These are phyloP conservation scores for Tarenaya hassleriana DNA, from an alignment of 345 rosid genomes.

Conservation along the genomic window DNA sequence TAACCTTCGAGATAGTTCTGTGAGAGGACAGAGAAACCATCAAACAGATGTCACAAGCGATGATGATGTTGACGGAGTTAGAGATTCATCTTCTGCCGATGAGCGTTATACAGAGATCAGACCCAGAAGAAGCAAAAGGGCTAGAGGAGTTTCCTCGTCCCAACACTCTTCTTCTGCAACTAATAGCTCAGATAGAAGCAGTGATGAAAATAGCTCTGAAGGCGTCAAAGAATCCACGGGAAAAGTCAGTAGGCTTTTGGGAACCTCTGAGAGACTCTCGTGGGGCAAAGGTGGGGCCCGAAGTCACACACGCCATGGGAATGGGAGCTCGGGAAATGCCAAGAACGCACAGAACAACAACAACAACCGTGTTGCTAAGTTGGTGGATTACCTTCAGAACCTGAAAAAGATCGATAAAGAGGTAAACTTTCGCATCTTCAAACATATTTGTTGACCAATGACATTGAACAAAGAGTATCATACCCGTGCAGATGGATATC, in stretches of 20 bases:
- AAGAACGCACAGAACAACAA: conserved; percentile 29
- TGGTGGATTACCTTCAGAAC: conserved; percentile 34
- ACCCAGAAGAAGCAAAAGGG: conserved; percentile 32
- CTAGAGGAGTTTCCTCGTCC: conserved; percentile 28
- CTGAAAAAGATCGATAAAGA: conserved; percentile 35
- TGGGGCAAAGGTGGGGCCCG: conserved; percentile 54
- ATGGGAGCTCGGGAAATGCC: conserved; percentile 33
- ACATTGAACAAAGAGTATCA: too few relatives aligned
- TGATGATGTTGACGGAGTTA: conserved; percentile 35
- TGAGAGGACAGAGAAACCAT: conserved; percentile 34
- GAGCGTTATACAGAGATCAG: conserved; percentile 33
- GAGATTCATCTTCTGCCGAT: conserved; percentile 39
- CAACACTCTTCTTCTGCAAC: conserved; percentile 31
- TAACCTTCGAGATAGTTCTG: conserved; percentile 26
- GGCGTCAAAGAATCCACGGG: conserved; percentile 33
- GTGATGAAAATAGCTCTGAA: conserved; percentile 40
- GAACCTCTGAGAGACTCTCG: conserved; percentile 38
- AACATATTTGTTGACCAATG: too few relatives aligned
- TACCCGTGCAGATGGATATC: conserved; percentile 31
- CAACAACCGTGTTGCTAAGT: conserved; percentile 32
- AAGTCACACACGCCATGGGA: conserved; percentile 43
- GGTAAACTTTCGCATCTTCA: conserved; percentile 27
- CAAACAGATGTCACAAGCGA: conserved; percentile 30
- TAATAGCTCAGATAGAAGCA: conserved; percentile 32
- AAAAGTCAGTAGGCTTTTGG: conserved; percentile 30